Evolutionary conservation across 192 early-diverging fungal genomes (phyloP), one percentile per base, ranked within the genome.

Genomic region (Linnemannia hyalina): DNA sequence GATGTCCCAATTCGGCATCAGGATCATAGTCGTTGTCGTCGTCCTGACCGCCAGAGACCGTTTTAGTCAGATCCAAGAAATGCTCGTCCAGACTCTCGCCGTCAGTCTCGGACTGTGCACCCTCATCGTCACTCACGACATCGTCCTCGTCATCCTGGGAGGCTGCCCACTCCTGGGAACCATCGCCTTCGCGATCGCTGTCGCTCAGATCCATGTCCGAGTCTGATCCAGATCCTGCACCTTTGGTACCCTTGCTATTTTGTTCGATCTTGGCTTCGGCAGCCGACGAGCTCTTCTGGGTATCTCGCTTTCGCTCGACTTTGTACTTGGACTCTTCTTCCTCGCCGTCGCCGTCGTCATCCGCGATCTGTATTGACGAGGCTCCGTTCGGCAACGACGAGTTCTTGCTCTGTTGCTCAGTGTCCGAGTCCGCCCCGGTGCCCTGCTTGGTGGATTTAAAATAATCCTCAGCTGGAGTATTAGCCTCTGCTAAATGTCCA

Each of bases 291-390:
- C 23, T 75, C 10, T 36, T 70, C 22, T 35, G 32, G 29, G 35
- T 38, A 40, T 73, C 49, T 23, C 55, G 68, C 71, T 81, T 86
- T 75, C 77, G 80, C 23, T 80, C 72, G 13, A 81, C 79, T 11
- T 47, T 81, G 42, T 86, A 86, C 2, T 76, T 75, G 3, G 84
- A 86, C 35, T 81, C 79, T 23, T 78, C 75, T 47, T 80, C 75
- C 2, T 85, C 76, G 5, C 77, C 70, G 1, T 40, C 35, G 1
- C 69, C 81, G 40, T 32, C 32, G 3, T 73, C 26, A 11, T 77
- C 70, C 0, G 23, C 0, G 38, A 49, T 49, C 8, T 41, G 6
- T 9, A 73, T 46, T 26, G 3, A 29, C 13, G 36, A 22, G 5
- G 75, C 23, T 22, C 18, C 13, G 32, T 41, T 42, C 11, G 75